phyloP scores from a whole-genome alignment of 2,329 filamentous ascomycete species.

The Colletotrichum melonis region DNA sequence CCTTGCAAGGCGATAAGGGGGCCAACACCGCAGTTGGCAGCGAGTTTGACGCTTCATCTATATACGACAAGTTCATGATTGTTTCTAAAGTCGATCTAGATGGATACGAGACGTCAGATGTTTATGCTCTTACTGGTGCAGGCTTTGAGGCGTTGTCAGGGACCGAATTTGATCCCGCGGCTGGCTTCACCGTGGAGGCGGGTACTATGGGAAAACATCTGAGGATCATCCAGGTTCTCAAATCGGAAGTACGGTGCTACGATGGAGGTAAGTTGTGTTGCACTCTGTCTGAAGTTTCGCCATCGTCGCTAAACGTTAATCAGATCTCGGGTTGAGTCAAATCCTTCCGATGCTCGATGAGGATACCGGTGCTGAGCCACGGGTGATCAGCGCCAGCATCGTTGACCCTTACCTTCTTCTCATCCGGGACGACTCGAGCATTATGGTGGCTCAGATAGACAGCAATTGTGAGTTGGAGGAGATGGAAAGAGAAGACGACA shows the following conservation, averaged over 20 bases:
- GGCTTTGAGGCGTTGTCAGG: conserved; percentile 81
- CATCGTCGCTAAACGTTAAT: conserved; percentile 1
- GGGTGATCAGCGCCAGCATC: conserved; percentile 84
- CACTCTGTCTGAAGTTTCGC: conserved; percentile 13
- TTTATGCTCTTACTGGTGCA: conserved; percentile 79
- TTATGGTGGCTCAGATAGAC: conserved; percentile 83
- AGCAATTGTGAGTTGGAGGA: conserved; percentile 88
- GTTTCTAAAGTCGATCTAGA: conserved; percentile 78
- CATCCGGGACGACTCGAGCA: conserved; percentile 83
- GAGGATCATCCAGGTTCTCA: conserved; percentile 88
- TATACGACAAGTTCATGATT: conserved; percentile 85
- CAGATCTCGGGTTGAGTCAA: conserved; percentile 87
- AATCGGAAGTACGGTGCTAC: conserved; percentile 89
- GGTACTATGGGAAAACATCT: conserved; percentile 84
- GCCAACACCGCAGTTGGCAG: conserved; percentile 59
- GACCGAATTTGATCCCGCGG: conserved; percentile 91
- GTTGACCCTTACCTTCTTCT: conserved; percentile 88
- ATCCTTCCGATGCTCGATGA: conserved; percentile 95
- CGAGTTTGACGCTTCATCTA: conserved; percentile 69
- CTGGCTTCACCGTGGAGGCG: conserved; percentile 87
- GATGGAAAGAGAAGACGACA: conserved; percentile 71
- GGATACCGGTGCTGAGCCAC: conserved; percentile 83
- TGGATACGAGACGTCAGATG: conserved; percentile 80
- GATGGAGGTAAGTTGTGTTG: conserved; percentile 76
- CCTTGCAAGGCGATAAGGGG: conserved; percentile 62